Percentiles rank a stretch among this genome's conserved stretches.
Conservation (phyloP, 2,329 filamentous ascomycete species). For the Colletotrichum abscissum region DNA sequence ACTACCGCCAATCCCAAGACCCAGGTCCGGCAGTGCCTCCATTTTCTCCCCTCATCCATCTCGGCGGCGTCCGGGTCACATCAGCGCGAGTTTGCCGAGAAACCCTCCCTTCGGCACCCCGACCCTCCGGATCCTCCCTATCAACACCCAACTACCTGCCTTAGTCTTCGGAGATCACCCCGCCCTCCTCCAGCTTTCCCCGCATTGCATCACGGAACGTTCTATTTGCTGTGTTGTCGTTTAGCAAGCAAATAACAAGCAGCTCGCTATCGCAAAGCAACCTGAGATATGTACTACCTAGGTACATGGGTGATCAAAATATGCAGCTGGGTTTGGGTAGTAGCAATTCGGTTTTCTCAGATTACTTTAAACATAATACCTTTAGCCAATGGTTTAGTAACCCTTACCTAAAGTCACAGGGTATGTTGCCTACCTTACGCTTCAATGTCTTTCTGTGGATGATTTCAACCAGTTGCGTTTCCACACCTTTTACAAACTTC, state of each 20-base stretch:
- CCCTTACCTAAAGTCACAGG: too few relatives aligned
- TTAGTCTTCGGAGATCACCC: not conserved
- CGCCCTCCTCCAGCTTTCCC: not conserved
- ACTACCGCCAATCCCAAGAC: not conserved
- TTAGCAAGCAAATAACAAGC: not conserved
- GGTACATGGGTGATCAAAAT: too few relatives aligned
- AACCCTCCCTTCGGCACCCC: not conserved
- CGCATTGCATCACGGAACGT: not conserved
- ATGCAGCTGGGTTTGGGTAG: too few relatives aligned
- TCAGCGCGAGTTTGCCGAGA: slow-evolving; percentile 18
- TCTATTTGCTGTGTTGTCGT: too few relatives aligned
- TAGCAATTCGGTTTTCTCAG: too few relatives aligned
- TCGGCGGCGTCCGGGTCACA: slow-evolving; percentile 24
- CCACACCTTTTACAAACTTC: not conserved
- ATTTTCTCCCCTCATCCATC: not conserved
- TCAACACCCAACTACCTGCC: slow-evolving; percentile 1
- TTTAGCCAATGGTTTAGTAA: too few relatives aligned
- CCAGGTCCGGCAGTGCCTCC: not conserved
- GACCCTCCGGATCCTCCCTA: slow-evolving; percentile 24
- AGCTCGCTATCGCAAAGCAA: not conserved
- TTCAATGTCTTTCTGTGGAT: too few relatives aligned
- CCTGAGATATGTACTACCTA: not conserved
- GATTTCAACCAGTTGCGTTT: too few relatives aligned
- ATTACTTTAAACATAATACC: too few relatives aligned
- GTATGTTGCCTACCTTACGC: too few relatives aligned